Evolutionary conservation across 371 early-diverging fungal genomes (phyloP), one percentile per base, ranked within the genome.

Genomic region (Fennellomyces sp.): DNA sequence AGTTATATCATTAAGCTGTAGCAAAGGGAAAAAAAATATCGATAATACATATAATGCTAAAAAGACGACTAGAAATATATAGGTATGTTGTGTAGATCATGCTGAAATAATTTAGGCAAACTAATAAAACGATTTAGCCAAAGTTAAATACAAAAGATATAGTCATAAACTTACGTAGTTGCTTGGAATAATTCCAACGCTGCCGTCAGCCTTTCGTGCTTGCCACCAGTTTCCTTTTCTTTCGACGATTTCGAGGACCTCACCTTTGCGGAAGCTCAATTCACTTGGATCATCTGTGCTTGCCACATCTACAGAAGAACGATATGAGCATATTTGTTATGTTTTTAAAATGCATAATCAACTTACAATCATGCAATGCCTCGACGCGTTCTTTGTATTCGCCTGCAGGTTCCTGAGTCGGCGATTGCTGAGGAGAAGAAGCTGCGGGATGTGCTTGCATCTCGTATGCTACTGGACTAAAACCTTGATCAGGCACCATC

Each of bases 211-310:
- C 64, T 87, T 87, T 52, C 86, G 85, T 38, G 91, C 95, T 69
- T 93, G 90, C 94, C 96, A 94, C 94, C 94, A 94, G 61, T 93
- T 92, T 66, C 94, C 94, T 73, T 89, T 86, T 65, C 83, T 88
- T 66, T 94, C 93, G 13, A 91, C 75, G 39, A 95, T 84, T 39
- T 92, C 91, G 70, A 96, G 70, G 5, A 85, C 62, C 35, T 95
- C 94, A 60, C 90, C 92, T 75, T 93, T 93, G 10, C 59, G 63
- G 69, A 95, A 93, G 15, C 88, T 85, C 19, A 96, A 72, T 70
- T 96, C 96, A 59, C 87, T 91, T 29, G 90, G 88, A 75, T 96
- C 96, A 33, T 89, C 90, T 0, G 88, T 82, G 76, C 86, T 92
- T 30, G 94, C 94, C 21, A 81, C 73, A 61, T 90, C 80, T 80